phyloP scores from a whole-genome alignment of 768 basidiomycete species.

The Mycena belliarum region DNA sequence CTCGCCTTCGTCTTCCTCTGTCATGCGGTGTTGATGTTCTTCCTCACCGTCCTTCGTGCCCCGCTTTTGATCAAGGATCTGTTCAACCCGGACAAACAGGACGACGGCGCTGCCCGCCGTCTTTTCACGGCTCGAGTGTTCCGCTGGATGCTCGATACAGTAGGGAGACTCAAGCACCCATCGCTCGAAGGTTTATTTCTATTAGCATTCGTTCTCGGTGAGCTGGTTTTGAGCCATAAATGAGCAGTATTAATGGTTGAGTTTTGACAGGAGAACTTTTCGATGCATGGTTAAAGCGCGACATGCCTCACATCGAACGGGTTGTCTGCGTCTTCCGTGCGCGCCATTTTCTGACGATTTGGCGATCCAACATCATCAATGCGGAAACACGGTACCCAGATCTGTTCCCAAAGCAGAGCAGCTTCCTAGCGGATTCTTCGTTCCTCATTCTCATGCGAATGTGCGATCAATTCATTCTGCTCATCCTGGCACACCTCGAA shows the following conservation, averaged over 20 bases:
- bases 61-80: neutral
- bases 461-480: constrained; percentile 11
- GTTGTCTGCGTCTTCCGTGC: constrained; percentile 4
- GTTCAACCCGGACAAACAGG: constrained; percentile 16
- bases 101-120: constrained; percentile 10
- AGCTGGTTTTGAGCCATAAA: too few relatives aligned
- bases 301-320: constrained; percentile 10
- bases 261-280: constrained; percentile 5
- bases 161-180: neutral
- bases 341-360: constrained; percentile 11
- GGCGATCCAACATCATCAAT: constrained; percentile 9
- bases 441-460: constrained; percentile 12
- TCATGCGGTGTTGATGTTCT: neutral
- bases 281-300: constrained; percentile 12
- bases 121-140: neutral
- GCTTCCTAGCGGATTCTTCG: constrained; percentile 3
- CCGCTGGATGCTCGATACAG: neutral
- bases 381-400: constrained; percentile 1
- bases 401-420: constrained; percentile 9
- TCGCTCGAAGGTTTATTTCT: constrained; percentile 3
- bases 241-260: too few relatives aligned
- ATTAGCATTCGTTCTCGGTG: constrained; percentile 6
- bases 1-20: neutral
- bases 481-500: constrained; percentile 9
- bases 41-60: neutral